A percentile compares a stretch with the other conserved stretches of the same genome.
These are phyloP conservation scores for Penicillium sp. DNA, from an alignment of 2,329 filamentous ascomycete species.

Conservation along the genomic window DNA sequence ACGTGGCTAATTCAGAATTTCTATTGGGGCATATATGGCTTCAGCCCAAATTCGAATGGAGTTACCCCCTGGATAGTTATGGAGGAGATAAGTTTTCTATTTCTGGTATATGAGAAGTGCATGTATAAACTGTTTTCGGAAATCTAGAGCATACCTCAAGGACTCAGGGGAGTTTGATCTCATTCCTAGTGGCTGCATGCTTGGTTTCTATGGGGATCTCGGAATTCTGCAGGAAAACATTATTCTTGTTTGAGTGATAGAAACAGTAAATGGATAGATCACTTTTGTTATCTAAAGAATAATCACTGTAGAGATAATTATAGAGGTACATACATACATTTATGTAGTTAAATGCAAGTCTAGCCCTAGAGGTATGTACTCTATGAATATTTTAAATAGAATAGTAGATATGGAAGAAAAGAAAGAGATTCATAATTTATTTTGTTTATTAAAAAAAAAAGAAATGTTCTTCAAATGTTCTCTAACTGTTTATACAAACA, in stretches of 20 bases:
- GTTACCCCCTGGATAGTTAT: background rate
- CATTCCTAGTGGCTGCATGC: background rate
- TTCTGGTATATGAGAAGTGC: too few species aligned
- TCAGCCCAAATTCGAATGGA: background rate
- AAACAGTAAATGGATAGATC: background rate
- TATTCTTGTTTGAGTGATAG: background rate
- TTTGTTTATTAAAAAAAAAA: too few species aligned
- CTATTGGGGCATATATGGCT: background rate
- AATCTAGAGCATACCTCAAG: background rate
- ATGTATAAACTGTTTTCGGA: background rate
- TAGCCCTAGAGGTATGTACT: too few species aligned
- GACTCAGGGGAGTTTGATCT: background rate
- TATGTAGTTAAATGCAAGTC: too few species aligned
- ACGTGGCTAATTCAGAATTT: background rate
- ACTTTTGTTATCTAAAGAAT: background rate
- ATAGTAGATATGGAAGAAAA: background rate
- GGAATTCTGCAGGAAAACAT: constrained; percentile 7
- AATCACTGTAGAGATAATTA: too few species aligned
- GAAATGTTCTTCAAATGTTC: background rate
- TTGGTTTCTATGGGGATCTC: constrained; percentile 9
- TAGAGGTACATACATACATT: too few species aligned
- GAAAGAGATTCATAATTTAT: too few species aligned
- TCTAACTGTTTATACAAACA: background rate
- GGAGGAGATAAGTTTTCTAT: too few species aligned
- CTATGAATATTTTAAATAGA: too few species aligned